Conservation (phyloP, 257 asterid species). For the Mentha longifolia region DNA sequence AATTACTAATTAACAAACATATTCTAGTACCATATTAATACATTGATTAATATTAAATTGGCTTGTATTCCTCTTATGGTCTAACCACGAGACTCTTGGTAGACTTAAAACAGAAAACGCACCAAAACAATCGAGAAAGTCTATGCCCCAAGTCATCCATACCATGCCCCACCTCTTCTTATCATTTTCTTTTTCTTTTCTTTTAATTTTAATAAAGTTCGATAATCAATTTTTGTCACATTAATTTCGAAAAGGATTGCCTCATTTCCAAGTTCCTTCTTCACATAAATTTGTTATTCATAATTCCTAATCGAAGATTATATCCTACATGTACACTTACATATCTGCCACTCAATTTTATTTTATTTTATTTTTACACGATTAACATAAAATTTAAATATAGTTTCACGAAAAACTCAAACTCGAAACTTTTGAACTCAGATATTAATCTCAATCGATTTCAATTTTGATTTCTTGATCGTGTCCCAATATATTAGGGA, state of each 20-base stretch:
- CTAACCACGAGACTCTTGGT: constrained; percentile 48
- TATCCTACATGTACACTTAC: too few relatives aligned
- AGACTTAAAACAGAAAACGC: constrained; percentile 24
- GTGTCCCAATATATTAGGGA: too few relatives aligned
- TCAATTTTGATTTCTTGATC: too few relatives aligned
- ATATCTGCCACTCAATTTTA: too few relatives aligned
- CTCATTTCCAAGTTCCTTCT: not conserved
- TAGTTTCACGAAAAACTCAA: too few relatives aligned
- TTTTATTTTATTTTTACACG: too few relatives aligned
- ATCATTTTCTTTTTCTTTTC: not conserved
- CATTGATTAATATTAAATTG: constrained; percentile 18
- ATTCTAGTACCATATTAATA: not conserved
- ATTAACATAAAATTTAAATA: too few relatives aligned
- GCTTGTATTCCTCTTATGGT: constrained; percentile 36
- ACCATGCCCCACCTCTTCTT: constrained; percentile 38
- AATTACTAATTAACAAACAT: not conserved
- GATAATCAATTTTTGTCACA: not conserved
- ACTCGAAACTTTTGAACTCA: too few relatives aligned
- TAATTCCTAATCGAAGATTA: too few relatives aligned
- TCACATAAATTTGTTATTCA: not conserved
- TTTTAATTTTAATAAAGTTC: not conserved
- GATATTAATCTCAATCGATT: too few relatives aligned
- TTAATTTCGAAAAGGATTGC: too few relatives aligned
- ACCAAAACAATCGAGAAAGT: constrained; percentile 40
- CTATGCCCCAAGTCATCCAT: constrained; percentile 61